Conservation (phyloP, 371 early-diverging fungal species). For the Rhizopus stolonifer region DNA sequence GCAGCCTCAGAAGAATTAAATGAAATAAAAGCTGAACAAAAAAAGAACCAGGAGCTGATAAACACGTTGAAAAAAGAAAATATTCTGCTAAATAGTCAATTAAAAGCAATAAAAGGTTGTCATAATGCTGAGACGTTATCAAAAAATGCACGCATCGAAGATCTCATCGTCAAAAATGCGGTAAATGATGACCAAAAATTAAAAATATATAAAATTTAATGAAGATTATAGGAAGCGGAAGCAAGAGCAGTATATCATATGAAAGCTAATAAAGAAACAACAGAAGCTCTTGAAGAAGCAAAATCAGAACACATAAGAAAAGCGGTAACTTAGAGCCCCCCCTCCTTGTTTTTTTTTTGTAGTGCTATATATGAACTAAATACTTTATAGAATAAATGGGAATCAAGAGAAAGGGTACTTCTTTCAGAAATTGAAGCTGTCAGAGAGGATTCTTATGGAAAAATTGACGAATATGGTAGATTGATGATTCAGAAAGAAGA, state of each 20-base stretch:
- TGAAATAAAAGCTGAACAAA: too few relatives aligned
- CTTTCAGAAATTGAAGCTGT: too few relatives aligned
- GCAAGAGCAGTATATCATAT: constrained; percentile 7
- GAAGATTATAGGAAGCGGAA: background rate
- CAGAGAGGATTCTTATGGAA: too few relatives aligned
- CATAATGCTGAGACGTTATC: background rate
- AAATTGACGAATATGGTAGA: too few relatives aligned
- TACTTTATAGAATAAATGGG: background rate
- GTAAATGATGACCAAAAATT: background rate
- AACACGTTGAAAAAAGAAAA: too few relatives aligned
- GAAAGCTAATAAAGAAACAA: background rate
- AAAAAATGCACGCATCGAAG: background rate
- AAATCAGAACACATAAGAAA: background rate
- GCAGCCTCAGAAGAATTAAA: background rate
- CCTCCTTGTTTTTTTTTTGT: too few relatives aligned
- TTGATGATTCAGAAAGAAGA: too few relatives aligned
- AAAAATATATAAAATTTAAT: background rate
- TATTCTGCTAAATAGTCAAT: background rate
- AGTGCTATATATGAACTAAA: too few relatives aligned
- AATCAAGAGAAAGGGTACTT: too few relatives aligned
- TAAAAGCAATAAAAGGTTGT: background rate
- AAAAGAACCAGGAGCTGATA: too few relatives aligned
- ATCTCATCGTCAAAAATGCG: background rate
- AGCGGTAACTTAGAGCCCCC: too few relatives aligned
- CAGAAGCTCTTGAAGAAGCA: background rate